These are phyloP conservation scores for Knoxdaviesia proteae DNA, from an alignment of 2,329 filamentous ascomycete species.

Conservation along the genomic window DNA sequence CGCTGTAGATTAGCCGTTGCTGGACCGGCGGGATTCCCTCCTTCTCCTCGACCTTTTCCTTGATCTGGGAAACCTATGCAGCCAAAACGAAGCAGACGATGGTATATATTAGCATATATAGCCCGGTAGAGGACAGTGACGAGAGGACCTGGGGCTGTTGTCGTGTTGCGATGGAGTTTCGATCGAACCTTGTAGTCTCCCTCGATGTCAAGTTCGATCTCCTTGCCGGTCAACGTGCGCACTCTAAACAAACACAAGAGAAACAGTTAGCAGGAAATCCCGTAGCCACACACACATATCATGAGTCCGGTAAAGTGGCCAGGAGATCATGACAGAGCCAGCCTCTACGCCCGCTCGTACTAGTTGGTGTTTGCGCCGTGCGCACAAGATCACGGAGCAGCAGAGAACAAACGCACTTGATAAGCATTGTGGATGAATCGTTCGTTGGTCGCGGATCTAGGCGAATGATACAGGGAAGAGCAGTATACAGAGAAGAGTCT, in stretches of 20 bases:
- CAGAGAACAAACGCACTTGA: slow-evolving; percentile 22
- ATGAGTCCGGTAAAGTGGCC: too few relatives aligned
- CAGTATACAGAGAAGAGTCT: too few relatives aligned
- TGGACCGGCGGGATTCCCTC: slow-evolving; percentile 95
- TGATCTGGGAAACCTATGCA: slow-evolving; percentile 71
- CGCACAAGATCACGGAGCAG: too few relatives aligned
- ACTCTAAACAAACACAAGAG: slow-evolving; percentile 37
- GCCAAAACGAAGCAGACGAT: too few relatives aligned
- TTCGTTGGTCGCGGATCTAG: too few relatives aligned
- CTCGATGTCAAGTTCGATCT: slow-evolving; percentile 97
- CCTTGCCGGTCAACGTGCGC: slow-evolving; percentile 91
- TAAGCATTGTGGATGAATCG: slow-evolving; percentile 16
- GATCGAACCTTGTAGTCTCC: slow-evolving; percentile 65
- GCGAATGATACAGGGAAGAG: too few relatives aligned
- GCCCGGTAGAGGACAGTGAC: neutral
- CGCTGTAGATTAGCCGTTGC: slow-evolving; percentile 86
- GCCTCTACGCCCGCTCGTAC: too few relatives aligned
- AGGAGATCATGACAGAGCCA: too few relatives aligned
- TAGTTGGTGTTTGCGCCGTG: too few relatives aligned
- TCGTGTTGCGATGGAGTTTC: too few relatives aligned
- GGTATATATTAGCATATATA: too few relatives aligned
- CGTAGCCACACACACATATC: too few relatives aligned
- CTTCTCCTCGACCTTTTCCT: slow-evolving; percentile 98
- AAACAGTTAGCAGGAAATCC: neutral
- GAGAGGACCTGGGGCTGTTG: neutral